These are phyloP conservation scores for Ophiocordyceps camponoti-saundersi DNA, from an alignment of 2,329 filamentous ascomycete genomes.

Conservation along the genomic window DNA sequence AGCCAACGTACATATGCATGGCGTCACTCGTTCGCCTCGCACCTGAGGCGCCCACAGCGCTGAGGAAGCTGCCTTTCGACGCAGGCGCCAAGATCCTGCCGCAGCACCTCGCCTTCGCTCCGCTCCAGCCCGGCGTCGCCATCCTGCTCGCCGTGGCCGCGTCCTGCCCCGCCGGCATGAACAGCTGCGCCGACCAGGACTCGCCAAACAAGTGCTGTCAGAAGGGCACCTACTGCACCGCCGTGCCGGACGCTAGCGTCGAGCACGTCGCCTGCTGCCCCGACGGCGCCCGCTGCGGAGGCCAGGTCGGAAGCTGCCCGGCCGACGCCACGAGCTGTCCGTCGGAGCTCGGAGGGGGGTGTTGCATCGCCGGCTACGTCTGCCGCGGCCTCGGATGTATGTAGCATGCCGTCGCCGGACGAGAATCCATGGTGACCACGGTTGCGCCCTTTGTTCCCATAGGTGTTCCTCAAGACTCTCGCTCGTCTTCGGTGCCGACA, in stretches of 20 bases:
- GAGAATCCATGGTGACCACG: not conserved
- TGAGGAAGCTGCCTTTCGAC: conserved; percentile 57
- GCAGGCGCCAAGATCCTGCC: conserved; percentile 58
- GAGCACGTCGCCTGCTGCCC: conserved; percentile 65
- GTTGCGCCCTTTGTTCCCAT: not conserved
- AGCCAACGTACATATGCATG: not conserved
- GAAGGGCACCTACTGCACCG: conserved; percentile 47
- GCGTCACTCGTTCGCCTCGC: not conserved
- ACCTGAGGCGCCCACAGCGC: conserved; percentile 28
- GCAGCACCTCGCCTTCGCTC: conserved; percentile 41
- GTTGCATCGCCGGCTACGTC: conserved; percentile 55
- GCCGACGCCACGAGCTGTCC: conserved; percentile 48
- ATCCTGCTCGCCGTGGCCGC: conserved; percentile 7
- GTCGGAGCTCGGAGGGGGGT: conserved; percentile 50
- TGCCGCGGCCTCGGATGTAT: conserved; percentile 57
- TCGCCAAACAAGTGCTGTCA: conserved; percentile 58
- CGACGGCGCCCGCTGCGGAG: conserved; percentile 42
- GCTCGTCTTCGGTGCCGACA: not conserved
- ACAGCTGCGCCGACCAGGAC: conserved; percentile 44
- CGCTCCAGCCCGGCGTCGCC: conserved; percentile 9
- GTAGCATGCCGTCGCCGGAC: conserved; percentile 9
- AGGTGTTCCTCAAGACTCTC: not conserved
- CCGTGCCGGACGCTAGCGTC: conserved; percentile 41
- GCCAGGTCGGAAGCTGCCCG: conserved; percentile 43
- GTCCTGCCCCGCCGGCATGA: conserved; percentile 52